Evolutionary conservation across 768 basidiomycete species (phyloP), one percentile per base, ranked within the genome.

Genomic region (Boletus rubroflammeus): DNA sequence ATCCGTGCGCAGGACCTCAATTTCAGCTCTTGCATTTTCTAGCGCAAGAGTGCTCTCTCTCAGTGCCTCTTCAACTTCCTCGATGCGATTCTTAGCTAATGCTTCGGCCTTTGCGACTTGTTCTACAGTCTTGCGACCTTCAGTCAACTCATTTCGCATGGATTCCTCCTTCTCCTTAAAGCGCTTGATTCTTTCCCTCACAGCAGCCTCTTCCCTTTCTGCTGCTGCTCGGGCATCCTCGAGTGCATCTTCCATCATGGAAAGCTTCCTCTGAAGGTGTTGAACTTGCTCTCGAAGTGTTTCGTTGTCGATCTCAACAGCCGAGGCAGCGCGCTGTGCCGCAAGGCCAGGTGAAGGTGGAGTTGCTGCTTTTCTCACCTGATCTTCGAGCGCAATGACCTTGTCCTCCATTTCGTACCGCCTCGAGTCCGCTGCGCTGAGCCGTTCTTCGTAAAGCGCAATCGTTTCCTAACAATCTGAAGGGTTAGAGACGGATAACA

Each of bases 261-360:
- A 70, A 28, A 95, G 79, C 68, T 87, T 88, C 65, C 81, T 83
- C 65, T 92, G 88, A 32, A 96, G 76, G 70, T 98, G 91, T 38
- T 83, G 81, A n/a, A 93, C 79, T 68, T 99, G 95, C 28, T 95
- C 94, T 15, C 81, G 84, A 13, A 98, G 81, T 14, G 83, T 86
- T 68, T 98, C 94, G 63, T 98, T 98, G 70, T 99, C 95, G 58
- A 99, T 98, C 65, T 93, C 84, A 3, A 85, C 81, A 0, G 94
- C 95, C 9, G 91, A 85, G 5, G 81, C 72, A 5, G 81, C 76
- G 26, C 75, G 73, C 7, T 71, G 72, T 2, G 74, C 67, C 9
- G 65, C 58, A 5, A 73, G 66, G 35, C 67, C 54, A 34, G 78
- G 67, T 45, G 76, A 72, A 17, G 65, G 63, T 25, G 72, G 68